A percentile compares a stretch with the other conserved stretches of the same genome.
phyloP scores from a whole-genome alignment of 306 rosid species.

The Delonix regia region DNA sequence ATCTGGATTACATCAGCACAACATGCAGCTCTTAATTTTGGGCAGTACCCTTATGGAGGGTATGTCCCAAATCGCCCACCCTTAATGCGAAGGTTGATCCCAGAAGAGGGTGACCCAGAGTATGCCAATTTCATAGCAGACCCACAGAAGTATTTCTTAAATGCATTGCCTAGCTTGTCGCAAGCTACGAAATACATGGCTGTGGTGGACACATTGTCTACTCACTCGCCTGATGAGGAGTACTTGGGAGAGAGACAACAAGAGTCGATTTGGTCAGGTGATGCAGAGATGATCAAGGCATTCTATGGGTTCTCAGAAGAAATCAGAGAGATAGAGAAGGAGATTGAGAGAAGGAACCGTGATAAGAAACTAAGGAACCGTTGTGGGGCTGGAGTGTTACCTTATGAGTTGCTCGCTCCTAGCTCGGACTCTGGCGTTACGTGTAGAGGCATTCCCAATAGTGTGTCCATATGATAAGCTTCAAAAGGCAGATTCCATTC shows the following conservation, averaged over 20 bases:
- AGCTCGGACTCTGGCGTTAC: conserved; percentile 94
- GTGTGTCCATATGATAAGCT: conserved; percentile 69
- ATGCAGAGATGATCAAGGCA: conserved; percentile 60
- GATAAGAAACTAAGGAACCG: conserved; percentile 63
- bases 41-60: conserved; percentile 12
- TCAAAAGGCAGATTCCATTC: background rate
- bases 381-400: conserved; percentile 93
- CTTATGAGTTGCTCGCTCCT: conserved; percentile 92
- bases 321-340: conserved; percentile 69
- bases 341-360: conserved; percentile 67
- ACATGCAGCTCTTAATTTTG: conserved; percentile 32
- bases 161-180: conserved; percentile 60
- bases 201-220: conserved; percentile 85
- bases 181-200: conserved; percentile 83
- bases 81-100: conserved; percentile 9
- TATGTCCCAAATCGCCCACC: conserved; percentile 31
- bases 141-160: conserved; percentile 2
- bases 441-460: conserved; percentile 94
- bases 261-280: conserved; percentile 78
- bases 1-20: conserved; percentile 5
- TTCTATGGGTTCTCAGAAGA: conserved; percentile 71
- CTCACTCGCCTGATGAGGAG: conserved; percentile 94
- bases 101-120: conserved; percentile 6
- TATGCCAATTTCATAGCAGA: background rate
- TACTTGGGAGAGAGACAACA: conserved; percentile 89